Evolutionary conservation across 2,329 filamentous ascomycete species (phyloP).

Genomic region (Beauveria rudraprayagi): DNA sequence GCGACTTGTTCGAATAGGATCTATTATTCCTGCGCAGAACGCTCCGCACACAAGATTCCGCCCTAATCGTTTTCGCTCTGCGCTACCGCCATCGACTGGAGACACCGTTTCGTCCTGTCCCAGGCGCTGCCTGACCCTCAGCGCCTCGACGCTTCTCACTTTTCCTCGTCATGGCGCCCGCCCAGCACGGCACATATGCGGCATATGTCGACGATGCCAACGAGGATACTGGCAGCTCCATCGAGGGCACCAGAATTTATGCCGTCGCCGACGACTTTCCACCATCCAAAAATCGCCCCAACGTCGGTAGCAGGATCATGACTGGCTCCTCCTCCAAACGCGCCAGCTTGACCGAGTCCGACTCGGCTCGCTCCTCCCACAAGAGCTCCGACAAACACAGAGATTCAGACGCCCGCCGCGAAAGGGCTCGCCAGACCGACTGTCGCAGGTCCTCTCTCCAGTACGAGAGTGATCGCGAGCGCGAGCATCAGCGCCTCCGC

Average conservation of each 20-base stretch:
- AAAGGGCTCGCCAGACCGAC: neutral
- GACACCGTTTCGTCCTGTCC: neutral
- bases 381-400: constrained; percentile 18
- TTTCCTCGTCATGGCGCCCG: constrained; percentile 32
- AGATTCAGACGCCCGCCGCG: constrained; percentile 12
- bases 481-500: constrained; percentile 15
- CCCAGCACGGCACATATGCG: constrained; percentile 25
- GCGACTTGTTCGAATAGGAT: neutral
- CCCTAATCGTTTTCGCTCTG: neutral
- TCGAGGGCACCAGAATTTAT: constrained; percentile 34
- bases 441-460: constrained; percentile 15
- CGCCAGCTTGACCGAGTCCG: constrained; percentile 32
- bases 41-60: neutral
- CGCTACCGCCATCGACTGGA: neutral
- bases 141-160: constrained; percentile 4
- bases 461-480: constrained; percentile 21
- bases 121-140: constrained; percentile 9
- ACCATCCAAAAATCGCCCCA: constrained; percentile 39
- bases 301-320: constrained; percentile 43
- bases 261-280: constrained; percentile 37
- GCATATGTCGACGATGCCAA: constrained; percentile 45
- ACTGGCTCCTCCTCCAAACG: constrained; percentile 27
- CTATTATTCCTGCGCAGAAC: neutral
- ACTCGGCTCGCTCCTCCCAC: constrained; percentile 33
- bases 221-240: constrained; percentile 40